Evolutionary conservation across 441 rosid genomes (phyloP).

Genomic region (Populus hybrid): DNA sequence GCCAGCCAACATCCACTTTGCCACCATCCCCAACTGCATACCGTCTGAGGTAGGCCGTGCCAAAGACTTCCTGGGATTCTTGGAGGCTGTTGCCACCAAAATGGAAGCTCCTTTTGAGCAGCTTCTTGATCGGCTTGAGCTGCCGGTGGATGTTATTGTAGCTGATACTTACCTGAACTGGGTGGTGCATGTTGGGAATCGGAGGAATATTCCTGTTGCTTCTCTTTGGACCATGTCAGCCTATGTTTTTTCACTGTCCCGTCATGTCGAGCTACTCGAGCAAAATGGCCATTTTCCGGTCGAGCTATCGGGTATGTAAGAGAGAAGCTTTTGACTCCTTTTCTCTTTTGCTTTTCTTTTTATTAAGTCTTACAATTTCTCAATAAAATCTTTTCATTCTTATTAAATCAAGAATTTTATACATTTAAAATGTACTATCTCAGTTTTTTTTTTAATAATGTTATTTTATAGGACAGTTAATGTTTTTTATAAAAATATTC

Average conservation of each 20-base stretch:
- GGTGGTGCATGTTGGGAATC: conserved; percentile 41
- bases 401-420: no score
- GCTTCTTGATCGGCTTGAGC: conserved; percentile 37
- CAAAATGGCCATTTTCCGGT: conserved; percentile 44
- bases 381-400: no score
- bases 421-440: no score
- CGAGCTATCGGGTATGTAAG: conserved; percentile 34
- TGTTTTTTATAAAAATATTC: no score
- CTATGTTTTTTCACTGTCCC: conserved; percentile 34
- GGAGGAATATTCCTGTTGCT: conserved; percentile 57
- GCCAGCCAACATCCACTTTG: conserved; percentile 33
- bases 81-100: conserved; percentile 38
- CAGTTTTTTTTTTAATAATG: no score
- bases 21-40: conserved; percentile 51
- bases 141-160: conserved; percentile 29
- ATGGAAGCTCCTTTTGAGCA: conserved; percentile 55
- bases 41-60: conserved; percentile 61
- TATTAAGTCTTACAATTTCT: no score
- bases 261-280: conserved; percentile 43
- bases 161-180: conserved; percentile 46
- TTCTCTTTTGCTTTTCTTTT: background rate
- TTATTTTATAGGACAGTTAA: no score
- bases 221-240: conserved; percentile 48
- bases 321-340: background rate
- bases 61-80: conserved; percentile 35